Evolutionary conservation across 1,284 basidiomycete genomes (phyloP), one percentile per base, ranked within the genome.

Genomic region (Ceratobasidium sp.): DNA sequence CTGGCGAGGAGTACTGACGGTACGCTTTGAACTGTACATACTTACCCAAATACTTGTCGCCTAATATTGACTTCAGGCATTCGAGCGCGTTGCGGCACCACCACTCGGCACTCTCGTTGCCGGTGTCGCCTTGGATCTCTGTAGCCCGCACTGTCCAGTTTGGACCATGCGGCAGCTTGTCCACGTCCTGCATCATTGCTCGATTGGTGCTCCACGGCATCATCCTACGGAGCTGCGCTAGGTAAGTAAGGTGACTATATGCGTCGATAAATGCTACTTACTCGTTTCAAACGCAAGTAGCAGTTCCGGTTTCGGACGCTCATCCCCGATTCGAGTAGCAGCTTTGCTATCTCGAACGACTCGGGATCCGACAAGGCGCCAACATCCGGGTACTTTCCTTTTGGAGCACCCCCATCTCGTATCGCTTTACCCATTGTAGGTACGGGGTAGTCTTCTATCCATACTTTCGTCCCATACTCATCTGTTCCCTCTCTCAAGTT

Each of bases 11-110:
- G 5, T 23, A 73, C 33, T 73, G 40, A 23, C 18, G 58, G n/a
- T 23, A 42, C 63, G 79, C 6, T 26, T 49, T 68, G 26, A 28
- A 68, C 13, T 51, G 13, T 18, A 33, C 53, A 18, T 18, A 20
- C 28, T 39, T 71, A 2, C 33, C 46, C n/a, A 80, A 9, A 26
- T 71, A 60, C 23, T 80, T 80, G 26, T 68, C 49, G 20, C 66
- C 10, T 1, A 80, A 51, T 39, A 87, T 71, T 44, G 12, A 86
- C 80, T 46, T 83, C 84, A 51, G 84, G 83, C 0, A 86, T 81
- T 23, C 84, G 83, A 71, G 28, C 23, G 18, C 49, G 23, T 86
- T 81, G 0, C 83, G 60, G 9, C 66, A 53, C 82, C 85, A 86
- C 0, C 85, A 63, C 61, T 86, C 83, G 0, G 85, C 64, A 10